Evolutionary conservation across 352 stramenopile species (phyloP), one percentile per base, ranked within the genome.

Genomic region (Phytophthora pini): DNA sequence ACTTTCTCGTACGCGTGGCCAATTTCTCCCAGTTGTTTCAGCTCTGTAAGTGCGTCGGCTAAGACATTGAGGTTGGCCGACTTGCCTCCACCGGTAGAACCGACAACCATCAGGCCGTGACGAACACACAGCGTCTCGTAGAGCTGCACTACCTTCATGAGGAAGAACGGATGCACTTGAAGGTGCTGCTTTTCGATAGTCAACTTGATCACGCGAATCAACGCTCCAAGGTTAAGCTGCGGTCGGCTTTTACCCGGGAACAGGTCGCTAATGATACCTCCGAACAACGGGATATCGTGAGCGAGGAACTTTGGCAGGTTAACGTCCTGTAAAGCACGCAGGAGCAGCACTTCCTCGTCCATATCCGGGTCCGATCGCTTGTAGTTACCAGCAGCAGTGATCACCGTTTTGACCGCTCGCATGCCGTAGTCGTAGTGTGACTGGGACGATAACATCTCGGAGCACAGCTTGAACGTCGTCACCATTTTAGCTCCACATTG

Each of bases 361-460:
- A 94, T 92, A 50, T 98, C 90, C 1, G 95, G 95, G 44, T 97
- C 93, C 12, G 87, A 93, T 26, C 93, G 72, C 65, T 98, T 98
- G 59, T 98, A 90, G 67, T 98, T 98, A 15, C 95, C 95, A 15
- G 95, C 94, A 0, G 95, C 93, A 0, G 90, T 97, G 61, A 98
- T 98, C 24, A 98, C 90, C 0, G 95, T 98, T 74, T 98, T 98
- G 11, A 98, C 95, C 0, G 95, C 95, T 31, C 95, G 82, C 95
- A 98, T 98, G 24, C 95, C 95, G 72, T 98, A 98, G 76, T 98
- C 95, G 63, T 98, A 98, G 70, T 98, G 95, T 22, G 92, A 97
- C 62, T 98, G 93, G 7, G 90, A 94, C 5, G 89, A 98, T 8
- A 98, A 61, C 74, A 98, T 97, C 64, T 98, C 95, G 0, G 91